Percentiles rank a stretch among this genome's conserved stretches.
These are phyloP conservation scores for Microdochium paspali DNA, from an alignment of 2,329 filamentous ascomycete species.

Conservation along the genomic window DNA sequence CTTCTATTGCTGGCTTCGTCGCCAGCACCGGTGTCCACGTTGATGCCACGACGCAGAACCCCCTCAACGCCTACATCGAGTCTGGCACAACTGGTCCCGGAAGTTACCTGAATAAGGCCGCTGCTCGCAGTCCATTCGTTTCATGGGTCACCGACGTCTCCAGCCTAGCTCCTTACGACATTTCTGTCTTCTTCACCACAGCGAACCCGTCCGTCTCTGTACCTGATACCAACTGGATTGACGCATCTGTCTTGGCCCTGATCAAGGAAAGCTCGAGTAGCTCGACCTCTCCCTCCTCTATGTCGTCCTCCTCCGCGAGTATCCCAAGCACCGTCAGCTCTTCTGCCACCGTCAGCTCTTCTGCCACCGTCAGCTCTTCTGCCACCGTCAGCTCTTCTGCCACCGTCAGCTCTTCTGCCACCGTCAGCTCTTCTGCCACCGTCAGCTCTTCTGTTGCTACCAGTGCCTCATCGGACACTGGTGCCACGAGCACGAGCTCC, in stretches of 20 bases:
- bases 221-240: constrained; percentile 24
- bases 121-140: constrained; percentile 22
- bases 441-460: neutral
- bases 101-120: constrained; percentile 25
- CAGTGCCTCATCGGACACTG: neutral
- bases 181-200: constrained; percentile 23
- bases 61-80: constrained; percentile 27
- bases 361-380: neutral
- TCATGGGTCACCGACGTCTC: constrained; percentile 18
- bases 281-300: constrained; percentile 3
- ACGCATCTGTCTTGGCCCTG: constrained; percentile 19
- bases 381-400: neutral
- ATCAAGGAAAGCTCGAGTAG: constrained; percentile 13
- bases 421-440: neutral
- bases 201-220: constrained; percentile 22
- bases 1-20: constrained; percentile 25
- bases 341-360: neutral
- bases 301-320: constrained; percentile 3
- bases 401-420: constrained; percentile 1
- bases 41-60: constrained; percentile 19
- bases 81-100: constrained; percentile 29
- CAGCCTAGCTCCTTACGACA: constrained; percentile 22
- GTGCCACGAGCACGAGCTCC: neutral
- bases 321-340: neutral
- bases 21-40: constrained; percentile 21